A percentile compares a stretch with the other conserved stretches of the same genome.
Evolutionary conservation across 2,329 filamentous ascomycete species (phyloP).

Genomic region (Colletotrichum tabaci): DNA sequence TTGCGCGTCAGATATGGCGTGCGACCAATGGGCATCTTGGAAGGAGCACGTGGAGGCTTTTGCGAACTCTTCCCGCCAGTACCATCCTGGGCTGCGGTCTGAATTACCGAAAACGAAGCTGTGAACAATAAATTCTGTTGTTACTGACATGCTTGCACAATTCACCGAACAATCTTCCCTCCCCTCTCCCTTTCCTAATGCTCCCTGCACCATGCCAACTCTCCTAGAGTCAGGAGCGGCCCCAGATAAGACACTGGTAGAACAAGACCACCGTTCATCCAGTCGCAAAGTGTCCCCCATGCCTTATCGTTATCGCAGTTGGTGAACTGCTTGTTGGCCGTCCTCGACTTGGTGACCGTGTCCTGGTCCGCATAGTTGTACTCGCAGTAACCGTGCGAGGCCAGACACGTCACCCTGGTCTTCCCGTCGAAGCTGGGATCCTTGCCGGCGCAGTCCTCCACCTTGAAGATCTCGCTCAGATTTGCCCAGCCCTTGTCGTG

Average conservation of each 20-base stretch:
- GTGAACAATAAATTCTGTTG: too few species aligned
- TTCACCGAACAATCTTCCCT: too few species aligned
- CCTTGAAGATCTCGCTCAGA: conserved; percentile 45
- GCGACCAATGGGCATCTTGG: background rate
- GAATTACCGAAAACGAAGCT: too few species aligned
- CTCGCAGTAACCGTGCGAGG: conserved; percentile 46
- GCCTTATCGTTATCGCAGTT: conserved; percentile 45
- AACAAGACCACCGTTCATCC: conserved; percentile 42
- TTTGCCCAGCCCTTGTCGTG: conserved; percentile 47
- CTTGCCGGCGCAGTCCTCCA: conserved; percentile 46
- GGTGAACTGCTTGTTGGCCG: conserved; percentile 43
- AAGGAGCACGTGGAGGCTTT: background rate
- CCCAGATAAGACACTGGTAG: conserved; percentile 47
- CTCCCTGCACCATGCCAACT: conserved; percentile 21
- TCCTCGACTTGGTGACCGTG: conserved; percentile 15
- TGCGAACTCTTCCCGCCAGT: too few species aligned
- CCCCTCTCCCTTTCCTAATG: background rate
- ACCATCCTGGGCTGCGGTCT: background rate
- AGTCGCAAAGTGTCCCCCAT: conserved; percentile 45
- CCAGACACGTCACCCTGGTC: conserved; percentile 45
- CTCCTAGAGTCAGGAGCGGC: conserved; percentile 38
- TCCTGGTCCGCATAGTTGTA: conserved; percentile 42
- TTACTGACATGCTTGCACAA: too few species aligned
- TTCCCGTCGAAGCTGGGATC: conserved; percentile 44
- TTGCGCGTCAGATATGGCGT: background rate